These are phyloP conservation scores for Lophiostoma macrostomum DNA, from an alignment of 495 filamentous ascomycete species.

Conservation along the genomic window DNA sequence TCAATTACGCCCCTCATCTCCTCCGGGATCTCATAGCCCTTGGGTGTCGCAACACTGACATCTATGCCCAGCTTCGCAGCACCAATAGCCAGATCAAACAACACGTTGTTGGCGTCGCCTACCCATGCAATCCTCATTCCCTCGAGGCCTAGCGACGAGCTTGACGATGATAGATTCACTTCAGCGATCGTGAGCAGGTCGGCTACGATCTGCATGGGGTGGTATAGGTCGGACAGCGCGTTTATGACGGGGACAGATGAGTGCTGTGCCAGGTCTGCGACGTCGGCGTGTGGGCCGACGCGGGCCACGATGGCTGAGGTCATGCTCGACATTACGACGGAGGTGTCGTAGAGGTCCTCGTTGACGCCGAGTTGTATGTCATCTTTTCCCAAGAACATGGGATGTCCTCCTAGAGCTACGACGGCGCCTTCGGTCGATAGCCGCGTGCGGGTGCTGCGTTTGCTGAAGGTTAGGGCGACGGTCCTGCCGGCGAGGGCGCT, in stretches of 20 bases:
- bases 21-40: constrained; percentile 72
- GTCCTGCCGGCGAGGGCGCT: constrained; percentile 68
- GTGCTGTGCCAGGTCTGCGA: constrained; percentile 72
- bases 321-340: constrained; percentile 89
- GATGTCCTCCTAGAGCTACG: constrained; percentile 77
- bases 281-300: constrained; percentile 77
- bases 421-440: constrained; percentile 90
- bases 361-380: constrained; percentile 97
- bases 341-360: constrained; percentile 85
- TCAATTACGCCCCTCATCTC: constrained; percentile 68
- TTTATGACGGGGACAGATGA: constrained; percentile 92
- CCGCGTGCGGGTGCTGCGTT: constrained; percentile 86
- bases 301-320: constrained; percentile 85
- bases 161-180: constrained; percentile 54
- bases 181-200: constrained; percentile 92
- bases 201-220: constrained; percentile 88
- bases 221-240: constrained; percentile 81
- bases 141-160: constrained; percentile 61
- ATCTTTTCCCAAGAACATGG: constrained; percentile 91
- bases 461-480: constrained; percentile 93
- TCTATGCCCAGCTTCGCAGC: constrained; percentile 83
- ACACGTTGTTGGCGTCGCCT: constrained; percentile 94
- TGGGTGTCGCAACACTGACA: constrained; percentile 79
- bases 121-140: constrained; percentile 92
- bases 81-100: constrained; percentile 85